These are phyloP conservation scores for Trichoderma semiorbis DNA, from an alignment of 2,329 filamentous ascomycete species.

Conservation along the genomic window DNA sequence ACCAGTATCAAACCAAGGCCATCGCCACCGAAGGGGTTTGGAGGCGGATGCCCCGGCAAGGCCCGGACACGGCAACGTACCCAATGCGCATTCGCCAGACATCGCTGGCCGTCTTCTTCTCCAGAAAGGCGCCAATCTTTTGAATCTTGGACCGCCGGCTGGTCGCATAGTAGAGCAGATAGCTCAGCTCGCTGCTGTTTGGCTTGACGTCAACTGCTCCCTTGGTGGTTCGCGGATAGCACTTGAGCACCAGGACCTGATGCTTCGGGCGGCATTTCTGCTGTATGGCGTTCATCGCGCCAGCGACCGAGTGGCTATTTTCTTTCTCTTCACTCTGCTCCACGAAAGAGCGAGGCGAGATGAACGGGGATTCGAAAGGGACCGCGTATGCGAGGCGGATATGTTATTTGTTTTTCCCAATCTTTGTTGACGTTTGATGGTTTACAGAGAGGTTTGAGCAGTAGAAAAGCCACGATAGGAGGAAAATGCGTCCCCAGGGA, in stretches of 20 bases:
- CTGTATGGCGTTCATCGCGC: conserved; percentile 60
- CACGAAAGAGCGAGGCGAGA: background rate
- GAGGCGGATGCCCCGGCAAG: conserved; percentile 15
- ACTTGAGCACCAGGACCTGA: conserved; percentile 92
- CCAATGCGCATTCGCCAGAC: conserved; percentile 86
- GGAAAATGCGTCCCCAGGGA: conserved; percentile 11
- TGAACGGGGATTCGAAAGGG: background rate
- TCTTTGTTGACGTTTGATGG: background rate
- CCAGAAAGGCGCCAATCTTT: conserved; percentile 91
- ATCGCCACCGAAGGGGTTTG: conserved; percentile 5
- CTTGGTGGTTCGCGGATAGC: conserved; percentile 90
- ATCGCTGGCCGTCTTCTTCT: conserved; percentile 89
- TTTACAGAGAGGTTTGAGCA: background rate
- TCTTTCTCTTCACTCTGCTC: conserved; percentile 9
- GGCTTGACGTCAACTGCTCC: conserved; percentile 89
- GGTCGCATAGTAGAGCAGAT: conserved; percentile 93
- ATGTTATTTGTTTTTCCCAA: background rate
- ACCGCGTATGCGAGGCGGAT: background rate
- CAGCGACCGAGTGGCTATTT: background rate
- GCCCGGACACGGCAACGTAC: conserved; percentile 47
- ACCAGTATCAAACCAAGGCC: background rate
- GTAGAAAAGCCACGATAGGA: conserved; percentile 15
- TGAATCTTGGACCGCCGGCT: conserved; percentile 92
- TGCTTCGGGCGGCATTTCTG: conserved; percentile 84
- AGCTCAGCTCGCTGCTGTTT: conserved; percentile 94